phyloP scores from a whole-genome alignment of 129 eudicot species.

The Ambrosia trifida region DNA sequence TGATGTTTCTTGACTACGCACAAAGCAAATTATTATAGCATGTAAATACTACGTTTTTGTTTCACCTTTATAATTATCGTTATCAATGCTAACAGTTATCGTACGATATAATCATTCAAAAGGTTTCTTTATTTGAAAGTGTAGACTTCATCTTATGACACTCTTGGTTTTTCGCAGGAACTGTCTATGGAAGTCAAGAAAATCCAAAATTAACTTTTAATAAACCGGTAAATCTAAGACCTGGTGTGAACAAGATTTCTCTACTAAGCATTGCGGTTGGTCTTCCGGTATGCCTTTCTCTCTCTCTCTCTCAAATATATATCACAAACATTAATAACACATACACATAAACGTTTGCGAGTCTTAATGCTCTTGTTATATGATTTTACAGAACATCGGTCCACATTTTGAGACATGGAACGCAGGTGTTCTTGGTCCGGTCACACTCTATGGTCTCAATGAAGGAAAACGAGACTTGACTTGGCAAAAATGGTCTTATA shows the following conservation, averaged over 20 bases:
- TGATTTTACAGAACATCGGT: constrained; percentile 66
- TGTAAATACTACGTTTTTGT: background rate
- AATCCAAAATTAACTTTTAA: constrained; percentile 54
- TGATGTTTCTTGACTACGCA: background rate
- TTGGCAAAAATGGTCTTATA: constrained; percentile 99
- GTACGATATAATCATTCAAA: background rate
- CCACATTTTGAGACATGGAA: constrained; percentile 92
- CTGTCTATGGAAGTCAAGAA: constrained; percentile 50
- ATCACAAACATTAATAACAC: background rate
- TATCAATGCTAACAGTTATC: background rate
- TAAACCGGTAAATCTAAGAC: constrained; percentile 51
- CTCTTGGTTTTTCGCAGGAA: constrained; percentile 41
- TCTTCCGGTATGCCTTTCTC: constrained; percentile 55
- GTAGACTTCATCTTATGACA: constrained; percentile 6
- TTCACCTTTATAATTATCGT: background rate
- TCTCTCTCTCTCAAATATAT: background rate
- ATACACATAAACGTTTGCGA: constrained; percentile 8
- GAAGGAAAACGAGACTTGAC: constrained; percentile 90
- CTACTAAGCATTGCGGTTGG: constrained; percentile 75
- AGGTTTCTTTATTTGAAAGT: background rate
- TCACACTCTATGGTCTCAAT: constrained; percentile 76
- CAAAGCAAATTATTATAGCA: background rate
- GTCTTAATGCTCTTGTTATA: constrained; percentile 12
- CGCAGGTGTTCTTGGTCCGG: constrained; percentile 98
- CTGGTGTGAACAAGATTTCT: constrained; percentile 65